A percentile compares a stretch with the other conserved stretches of the same genome.
These are phyloP conservation scores for Magnolia kwangsiensis DNA, from an alignment of 164 flowering plant species.

Conservation along the genomic window DNA sequence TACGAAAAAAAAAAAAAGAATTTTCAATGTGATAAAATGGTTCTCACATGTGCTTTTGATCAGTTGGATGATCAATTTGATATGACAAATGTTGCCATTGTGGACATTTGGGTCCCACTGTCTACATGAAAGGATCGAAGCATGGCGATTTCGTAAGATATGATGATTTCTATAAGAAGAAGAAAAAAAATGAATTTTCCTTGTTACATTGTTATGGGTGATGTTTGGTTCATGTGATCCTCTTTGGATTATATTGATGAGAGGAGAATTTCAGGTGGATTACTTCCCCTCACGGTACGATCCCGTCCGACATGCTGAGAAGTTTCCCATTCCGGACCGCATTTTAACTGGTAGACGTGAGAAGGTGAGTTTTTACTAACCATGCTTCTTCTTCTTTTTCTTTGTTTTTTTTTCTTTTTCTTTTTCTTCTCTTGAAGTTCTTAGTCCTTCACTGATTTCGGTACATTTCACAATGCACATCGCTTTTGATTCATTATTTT, in stretches of 20 bases:
- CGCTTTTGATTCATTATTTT: neutral
- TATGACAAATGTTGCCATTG: neutral
- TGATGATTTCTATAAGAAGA: neutral
- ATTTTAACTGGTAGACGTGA: slow-evolving; percentile 61
- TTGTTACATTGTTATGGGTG: neutral
- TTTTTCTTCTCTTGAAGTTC: too few relatives aligned
- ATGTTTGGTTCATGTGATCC: neutral
- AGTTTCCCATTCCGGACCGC: slow-evolving; percentile 58
- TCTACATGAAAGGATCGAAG: too few relatives aligned
- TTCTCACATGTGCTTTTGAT: neutral
- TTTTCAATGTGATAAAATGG: neutral
- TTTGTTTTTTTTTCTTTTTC: too few relatives aligned
- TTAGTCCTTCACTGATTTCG: neutral
- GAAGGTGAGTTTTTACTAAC: slow-evolving; percentile 43
- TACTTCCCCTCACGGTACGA: slow-evolving; percentile 96
- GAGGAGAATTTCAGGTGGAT: slow-evolving; percentile 51
- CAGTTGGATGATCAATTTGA: neutral
- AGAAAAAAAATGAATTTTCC: neutral
- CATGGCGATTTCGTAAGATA: neutral
- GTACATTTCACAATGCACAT: neutral
- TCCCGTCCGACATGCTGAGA: slow-evolving; percentile 85
- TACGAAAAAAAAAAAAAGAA: too few relatives aligned
- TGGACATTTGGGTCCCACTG: too few relatives aligned
- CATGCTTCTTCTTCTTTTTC: too few relatives aligned
- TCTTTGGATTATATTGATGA: neutral